These are phyloP conservation scores for Cyberlindnera maclurae DNA, from an alignment of 805 yeast genomes.

Conservation along the genomic window DNA sequence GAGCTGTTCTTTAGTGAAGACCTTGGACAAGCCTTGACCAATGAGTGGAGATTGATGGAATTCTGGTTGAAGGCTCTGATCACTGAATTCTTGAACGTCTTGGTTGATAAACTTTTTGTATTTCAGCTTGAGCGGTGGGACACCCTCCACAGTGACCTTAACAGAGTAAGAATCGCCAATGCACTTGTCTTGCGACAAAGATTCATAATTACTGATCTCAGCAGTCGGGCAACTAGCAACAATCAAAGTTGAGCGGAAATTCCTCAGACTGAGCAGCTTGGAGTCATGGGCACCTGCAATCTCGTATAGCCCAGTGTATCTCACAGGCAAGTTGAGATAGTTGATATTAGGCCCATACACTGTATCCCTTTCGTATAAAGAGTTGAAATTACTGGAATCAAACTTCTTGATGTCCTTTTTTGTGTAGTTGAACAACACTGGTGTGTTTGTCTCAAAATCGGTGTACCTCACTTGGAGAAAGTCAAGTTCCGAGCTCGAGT, in stretches of 20 bases:
- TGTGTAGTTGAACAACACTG: constrained; percentile 45
- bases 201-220: constrained; percentile 33
- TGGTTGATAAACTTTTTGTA: constrained; percentile 42
- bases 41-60: constrained; percentile 44
- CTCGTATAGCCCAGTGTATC: constrained; percentile 70
- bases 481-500: constrained; percentile 70
- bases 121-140: constrained; percentile 63
- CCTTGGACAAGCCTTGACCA: constrained; percentile 23
- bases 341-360: constrained; percentile 32
- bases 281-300: constrained; percentile 61
- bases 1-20: constrained; percentile 28
- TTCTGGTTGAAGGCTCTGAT: constrained; percentile 44
- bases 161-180: constrained; percentile 49
- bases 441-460: constrained; percentile 45
- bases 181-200: constrained; percentile 44
- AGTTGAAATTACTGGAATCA: constrained; percentile 15
- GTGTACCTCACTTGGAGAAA: constrained; percentile 56
- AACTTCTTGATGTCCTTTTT: constrained; percentile 44
- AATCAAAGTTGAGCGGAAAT: constrained; percentile 52
- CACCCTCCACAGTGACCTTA: constrained; percentile 56
- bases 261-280: constrained; percentile 52
- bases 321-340: constrained; percentile 59
- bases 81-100: constrained; percentile 28
- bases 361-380: constrained; percentile 20
- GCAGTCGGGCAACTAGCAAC: constrained; percentile 79